Evolutionary conservation across 202 grass and related monocot genomes (phyloP).

Genomic region (Panicum hallii): DNA sequence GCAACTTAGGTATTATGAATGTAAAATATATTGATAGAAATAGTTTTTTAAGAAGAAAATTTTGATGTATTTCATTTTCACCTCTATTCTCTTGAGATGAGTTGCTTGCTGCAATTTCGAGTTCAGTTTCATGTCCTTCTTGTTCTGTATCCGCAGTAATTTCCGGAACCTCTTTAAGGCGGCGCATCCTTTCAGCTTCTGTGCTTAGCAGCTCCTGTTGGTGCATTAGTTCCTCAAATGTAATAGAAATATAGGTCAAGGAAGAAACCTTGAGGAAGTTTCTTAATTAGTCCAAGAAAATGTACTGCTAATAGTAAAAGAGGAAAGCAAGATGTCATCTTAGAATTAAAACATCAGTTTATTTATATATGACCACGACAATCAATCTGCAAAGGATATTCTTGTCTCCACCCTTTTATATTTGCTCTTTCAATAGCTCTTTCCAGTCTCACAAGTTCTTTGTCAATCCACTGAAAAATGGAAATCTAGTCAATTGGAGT

Average conservation of each 20-base stretch:
- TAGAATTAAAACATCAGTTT: conserved; percentile 33
- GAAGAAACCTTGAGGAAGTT: conserved; percentile 38
- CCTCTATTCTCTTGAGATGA: conserved; percentile 54
- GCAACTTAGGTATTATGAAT: not conserved
- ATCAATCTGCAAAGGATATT: conserved; percentile 80
- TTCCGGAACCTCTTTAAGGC: conserved; percentile 69
- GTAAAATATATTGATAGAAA: conserved; percentile 32
- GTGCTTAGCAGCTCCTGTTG: conserved; percentile 55
- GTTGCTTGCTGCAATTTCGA: conserved; percentile 7
- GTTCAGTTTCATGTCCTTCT: conserved; percentile 39
- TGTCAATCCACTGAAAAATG: conserved; percentile 80
- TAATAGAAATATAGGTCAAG: conserved; percentile 71
- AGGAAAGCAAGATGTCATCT: conserved; percentile 20
- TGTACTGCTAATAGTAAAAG: conserved; percentile 23
- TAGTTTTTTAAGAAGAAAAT: not conserved
- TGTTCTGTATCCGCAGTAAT: conserved; percentile 60
- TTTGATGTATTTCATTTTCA: conserved; percentile 32
- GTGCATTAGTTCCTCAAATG: conserved; percentile 56
- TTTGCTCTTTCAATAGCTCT: conserved; percentile 54
- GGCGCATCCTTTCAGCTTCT: conserved; percentile 64
- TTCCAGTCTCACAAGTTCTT: conserved; percentile 63
- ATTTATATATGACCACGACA: conserved; percentile 2
- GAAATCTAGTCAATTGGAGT: conserved; percentile 10
- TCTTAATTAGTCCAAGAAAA: conserved; percentile 8
- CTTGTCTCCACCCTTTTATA: conserved; percentile 64